Percentiles rank a stretch among this genome's conserved stretches.
phyloP scores from a whole-genome alignment of 169 alveolate genomes.

The Amoebophrya sp. region DNA sequence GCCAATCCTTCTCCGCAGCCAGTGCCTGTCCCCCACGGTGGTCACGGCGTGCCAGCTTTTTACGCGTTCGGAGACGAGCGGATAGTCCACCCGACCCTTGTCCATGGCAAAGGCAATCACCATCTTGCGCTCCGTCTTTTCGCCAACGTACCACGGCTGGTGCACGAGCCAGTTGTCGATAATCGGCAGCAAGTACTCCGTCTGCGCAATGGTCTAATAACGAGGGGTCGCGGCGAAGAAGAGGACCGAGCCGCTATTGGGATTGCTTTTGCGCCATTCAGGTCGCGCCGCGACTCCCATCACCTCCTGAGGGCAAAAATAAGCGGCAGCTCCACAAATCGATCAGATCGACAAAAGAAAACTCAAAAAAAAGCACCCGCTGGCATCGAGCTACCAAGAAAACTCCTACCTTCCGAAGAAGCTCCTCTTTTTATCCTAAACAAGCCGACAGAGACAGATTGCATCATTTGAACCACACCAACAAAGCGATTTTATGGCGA shows the following conservation, averaged over 20 bases:
- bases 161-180: background rate
- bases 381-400: too few species aligned
- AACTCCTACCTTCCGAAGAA: too few species aligned
- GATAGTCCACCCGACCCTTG: slow-evolving; percentile 29
- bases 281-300: too few species aligned
- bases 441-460: background rate
- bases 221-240: slow-evolving; percentile 12
- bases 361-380: too few species aligned
- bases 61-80: slow-evolving; percentile 18
- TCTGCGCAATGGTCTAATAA: slow-evolving; percentile 1
- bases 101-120: slow-evolving; percentile 27
- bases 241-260: too few species aligned
- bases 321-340: too few species aligned
- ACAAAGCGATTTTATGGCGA: background rate
- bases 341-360: too few species aligned
- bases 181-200: background rate
- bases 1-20: background rate
- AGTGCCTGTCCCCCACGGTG: background rate
- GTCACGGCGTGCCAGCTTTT: slow-evolving; percentile 27
- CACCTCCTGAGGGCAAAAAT: too few species aligned
- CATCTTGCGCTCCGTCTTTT: background rate
- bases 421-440: background rate
- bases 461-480: background rate
- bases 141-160: background rate
- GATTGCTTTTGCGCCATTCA: too few species aligned